These are phyloP conservation scores for Rhodosporidiobolus sp. DNA, from an alignment of 768 basidiomycete species.

Conservation along the genomic window DNA sequence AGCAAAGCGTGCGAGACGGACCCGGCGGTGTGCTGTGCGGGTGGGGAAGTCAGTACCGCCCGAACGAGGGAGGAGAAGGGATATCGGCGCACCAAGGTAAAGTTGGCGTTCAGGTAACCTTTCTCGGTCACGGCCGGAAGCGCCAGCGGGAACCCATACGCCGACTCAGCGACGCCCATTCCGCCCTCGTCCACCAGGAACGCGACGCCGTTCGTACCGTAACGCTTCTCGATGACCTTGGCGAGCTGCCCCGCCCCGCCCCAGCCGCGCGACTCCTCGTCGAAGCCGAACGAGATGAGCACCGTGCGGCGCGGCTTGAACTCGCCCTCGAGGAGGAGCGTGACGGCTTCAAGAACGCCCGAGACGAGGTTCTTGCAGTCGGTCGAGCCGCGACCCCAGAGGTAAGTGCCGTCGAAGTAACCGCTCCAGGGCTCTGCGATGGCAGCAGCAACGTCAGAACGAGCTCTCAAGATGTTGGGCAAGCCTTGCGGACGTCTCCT, in stretches of 20 bases:
- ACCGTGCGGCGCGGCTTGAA: constrained; percentile 65
- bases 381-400: constrained; percentile 14
- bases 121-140: constrained; percentile 49
- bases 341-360: constrained; percentile 53
- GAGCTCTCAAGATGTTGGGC: too few relatives aligned
- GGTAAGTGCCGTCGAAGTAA: constrained; percentile 17
- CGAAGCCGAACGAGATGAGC: constrained; percentile 57
- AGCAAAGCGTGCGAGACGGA: too few relatives aligned
- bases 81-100: constrained; percentile 47
- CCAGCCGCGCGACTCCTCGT: constrained; percentile 60
- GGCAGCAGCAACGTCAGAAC: too few relatives aligned
- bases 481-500: too few relatives aligned
- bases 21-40: too few relatives aligned
- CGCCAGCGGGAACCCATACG: background rate
- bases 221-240: constrained; percentile 57
- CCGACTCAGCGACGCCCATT: constrained; percentile 49
- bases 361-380: constrained; percentile 29
- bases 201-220: constrained; percentile 69
- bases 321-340: constrained; percentile 62
- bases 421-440: background rate
- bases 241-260: constrained; percentile 52
- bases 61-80: background rate
- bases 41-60: too few relatives aligned
- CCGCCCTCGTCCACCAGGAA: constrained; percentile 86
- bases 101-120: constrained; percentile 61